Percentiles rank a stretch among this genome's conserved stretches.
Evolutionary conservation across 1,284 basidiomycete genomes (phyloP).

Genomic region (Austroboletus novae-zelandiae): DNA sequence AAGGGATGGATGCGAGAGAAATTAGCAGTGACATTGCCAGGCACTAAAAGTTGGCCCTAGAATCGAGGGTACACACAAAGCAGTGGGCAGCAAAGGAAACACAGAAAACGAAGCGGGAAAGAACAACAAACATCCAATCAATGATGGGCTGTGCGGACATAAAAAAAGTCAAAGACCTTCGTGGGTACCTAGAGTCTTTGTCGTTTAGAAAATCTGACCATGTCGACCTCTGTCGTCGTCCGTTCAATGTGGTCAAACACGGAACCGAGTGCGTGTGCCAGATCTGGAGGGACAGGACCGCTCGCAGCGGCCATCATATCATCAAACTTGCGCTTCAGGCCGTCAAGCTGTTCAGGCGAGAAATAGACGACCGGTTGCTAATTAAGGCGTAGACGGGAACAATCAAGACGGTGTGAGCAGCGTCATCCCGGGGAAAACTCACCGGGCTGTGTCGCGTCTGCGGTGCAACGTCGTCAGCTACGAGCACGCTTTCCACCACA

Average conservation of each 20-base stretch:
- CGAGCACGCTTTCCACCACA: constrained; percentile 13
- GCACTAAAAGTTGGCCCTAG: neutral
- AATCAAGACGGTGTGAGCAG: no score
- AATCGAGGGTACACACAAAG: constrained; percentile 1
- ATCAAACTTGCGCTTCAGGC: constrained; percentile 32
- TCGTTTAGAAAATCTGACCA: constrained; percentile 25
- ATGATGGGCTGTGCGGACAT: no score
- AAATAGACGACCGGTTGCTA: constrained; percentile 30
- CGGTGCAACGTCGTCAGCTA: constrained; percentile 13
- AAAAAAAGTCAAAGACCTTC: no score
- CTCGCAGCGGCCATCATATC: constrained; percentile 31
- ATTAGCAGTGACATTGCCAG: neutral
- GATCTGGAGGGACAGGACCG: constrained; percentile 30
- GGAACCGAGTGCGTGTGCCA: constrained; percentile 32
- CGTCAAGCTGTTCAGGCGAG: constrained; percentile 30
- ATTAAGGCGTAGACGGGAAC: no score
- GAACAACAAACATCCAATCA: neutral
- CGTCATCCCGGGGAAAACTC: neutral
- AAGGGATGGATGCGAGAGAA: no score
- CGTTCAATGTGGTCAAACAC: constrained; percentile 35
- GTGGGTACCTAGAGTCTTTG: constrained; percentile 31
- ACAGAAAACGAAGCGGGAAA: neutral
- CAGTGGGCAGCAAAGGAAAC: neutral
- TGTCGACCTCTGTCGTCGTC: constrained; percentile 26
- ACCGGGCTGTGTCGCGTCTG: constrained; percentile 21